Evolutionary conservation across 306 rosid genomes (phyloP).

Genomic region (Cucumis hystrix): DNA sequence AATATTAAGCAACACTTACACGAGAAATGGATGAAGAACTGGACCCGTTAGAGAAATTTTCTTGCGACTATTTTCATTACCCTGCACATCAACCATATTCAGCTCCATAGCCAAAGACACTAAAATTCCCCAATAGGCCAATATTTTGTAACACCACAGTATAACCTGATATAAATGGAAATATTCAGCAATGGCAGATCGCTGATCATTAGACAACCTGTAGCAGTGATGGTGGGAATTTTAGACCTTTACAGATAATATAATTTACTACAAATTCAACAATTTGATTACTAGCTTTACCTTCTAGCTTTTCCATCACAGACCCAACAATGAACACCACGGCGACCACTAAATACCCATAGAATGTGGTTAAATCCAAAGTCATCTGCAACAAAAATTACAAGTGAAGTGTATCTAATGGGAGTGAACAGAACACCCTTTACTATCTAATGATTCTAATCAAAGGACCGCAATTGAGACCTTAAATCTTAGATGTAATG

Average conservation of each 20-base stretch:
- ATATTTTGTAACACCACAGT: not conserved
- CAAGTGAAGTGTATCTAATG: not conserved
- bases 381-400: conserved; percentile 44
- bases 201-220: conserved; percentile 78
- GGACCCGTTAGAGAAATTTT: conserved; percentile 59
- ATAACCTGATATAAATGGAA: conserved; percentile 77
- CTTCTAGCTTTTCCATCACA: conserved; percentile 87
- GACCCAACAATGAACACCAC: conserved; percentile 98
- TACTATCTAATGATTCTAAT: not conserved
- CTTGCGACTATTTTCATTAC: conserved; percentile 73
- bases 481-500: not conserved
- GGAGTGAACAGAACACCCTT: not conserved
- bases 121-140: not conserved
- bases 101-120: not conserved
- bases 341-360: conserved; percentile 92
- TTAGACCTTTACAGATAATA: conserved; percentile 2
- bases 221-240: conserved; percentile 10
- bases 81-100: conserved; percentile 31
- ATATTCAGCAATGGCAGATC: conserved; percentile 72
- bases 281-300: conserved; percentile 18
- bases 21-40: conserved; percentile 68
- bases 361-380: conserved; percentile 79
- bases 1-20: conserved; percentile 33
- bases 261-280: not conserved
- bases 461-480: not conserved